Evolutionary conservation across 371 early-diverging fungal genomes (phyloP), one percentile per base, ranked within the genome.

Genomic region (Mortierella sp.): DNA sequence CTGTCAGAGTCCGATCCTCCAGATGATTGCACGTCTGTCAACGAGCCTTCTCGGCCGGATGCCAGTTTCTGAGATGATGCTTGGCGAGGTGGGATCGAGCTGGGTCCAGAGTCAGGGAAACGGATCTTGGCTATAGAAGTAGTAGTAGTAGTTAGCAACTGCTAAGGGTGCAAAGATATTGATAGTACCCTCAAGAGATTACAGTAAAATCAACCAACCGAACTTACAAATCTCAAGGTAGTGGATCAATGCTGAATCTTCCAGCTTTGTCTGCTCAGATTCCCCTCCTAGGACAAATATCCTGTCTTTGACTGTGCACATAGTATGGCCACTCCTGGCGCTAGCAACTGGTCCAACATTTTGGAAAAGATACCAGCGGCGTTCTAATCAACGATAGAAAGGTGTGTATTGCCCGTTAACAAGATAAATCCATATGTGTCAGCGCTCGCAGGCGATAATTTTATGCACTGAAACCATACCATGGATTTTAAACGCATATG

Each of bases 321-420:
- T 89, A 1, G 90, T 87, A 14, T 90, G 87, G 14, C 90, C 90
- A 68, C 87, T 85, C 43, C 94, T 88, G 24, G 92, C 88, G 49
- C 92, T 89, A 64, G 94, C 93, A 9, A 90, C 73, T 10, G 93
- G 89, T 9, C 94, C 91, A 85, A 93, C 90, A 66, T 91, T 91
- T 70, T 92, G 92, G 83, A 94, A 94, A 68, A 90, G 90, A 73
- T 91, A 93, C 94, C 94, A 93, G 58, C 94, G 90, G 54, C 90
- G 88, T 32, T 87, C 90, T 88, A 77, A 49, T 18, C 8, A 30
- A 58, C 4, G 4, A 30, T 43, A 28, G 39, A 10, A 37, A 55
- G 22, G 39, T 20, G 39, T 20, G 35, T 12, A 35, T 5, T 14
- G 14, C 30, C 0, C 9, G 43, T 40, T 11, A 40, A 14, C 43